Conservation (phyloP, 805 yeast species). For the Danielia reshetovae region DNA sequence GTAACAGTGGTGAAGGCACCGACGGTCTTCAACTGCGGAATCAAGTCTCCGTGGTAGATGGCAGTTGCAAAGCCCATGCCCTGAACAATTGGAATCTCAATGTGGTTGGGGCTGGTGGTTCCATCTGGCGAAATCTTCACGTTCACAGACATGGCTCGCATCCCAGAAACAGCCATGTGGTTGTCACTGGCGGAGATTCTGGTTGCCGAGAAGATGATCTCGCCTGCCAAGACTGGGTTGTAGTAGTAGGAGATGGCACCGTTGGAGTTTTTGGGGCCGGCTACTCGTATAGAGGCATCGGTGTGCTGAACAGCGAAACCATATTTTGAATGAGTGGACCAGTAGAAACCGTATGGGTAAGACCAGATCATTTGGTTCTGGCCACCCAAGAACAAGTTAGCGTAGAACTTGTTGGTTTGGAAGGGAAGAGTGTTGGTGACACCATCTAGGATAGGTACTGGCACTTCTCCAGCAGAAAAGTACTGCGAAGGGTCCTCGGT, state of each 20-base stretch:
- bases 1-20: conserved; percentile 2
- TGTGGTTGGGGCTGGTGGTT: conserved; percentile 23
- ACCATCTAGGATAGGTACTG: conserved; percentile 41
- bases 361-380: conserved; percentile 56
- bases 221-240: conserved; percentile 55
- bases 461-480: not conserved
- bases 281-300: conserved; percentile 37
- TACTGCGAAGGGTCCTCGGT: not conserved
- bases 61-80: conserved; percentile 61
- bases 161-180: conserved; percentile 42
- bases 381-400: conserved; percentile 54
- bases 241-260: conserved; percentile 46
- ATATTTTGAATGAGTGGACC: conserved; percentile 40
- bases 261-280: conserved; percentile 45
- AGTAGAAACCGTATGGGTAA: conserved; percentile 65
- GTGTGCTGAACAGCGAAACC: conserved; percentile 67
- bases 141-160: conserved; percentile 30
- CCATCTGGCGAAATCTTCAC: conserved; percentile 17
- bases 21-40: conserved; percentile 37
- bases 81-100: conserved; percentile 50
- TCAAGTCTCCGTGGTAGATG: conserved; percentile 48
- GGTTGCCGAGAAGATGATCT: conserved; percentile 53
- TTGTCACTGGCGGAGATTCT: conserved; percentile 37
- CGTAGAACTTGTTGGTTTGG: conserved; percentile 75
- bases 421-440: conserved; percentile 44